Base-by-base conservation (phyloP, 768 basidiomycete genomes). In the Agrocybe chaxingu region DNA sequence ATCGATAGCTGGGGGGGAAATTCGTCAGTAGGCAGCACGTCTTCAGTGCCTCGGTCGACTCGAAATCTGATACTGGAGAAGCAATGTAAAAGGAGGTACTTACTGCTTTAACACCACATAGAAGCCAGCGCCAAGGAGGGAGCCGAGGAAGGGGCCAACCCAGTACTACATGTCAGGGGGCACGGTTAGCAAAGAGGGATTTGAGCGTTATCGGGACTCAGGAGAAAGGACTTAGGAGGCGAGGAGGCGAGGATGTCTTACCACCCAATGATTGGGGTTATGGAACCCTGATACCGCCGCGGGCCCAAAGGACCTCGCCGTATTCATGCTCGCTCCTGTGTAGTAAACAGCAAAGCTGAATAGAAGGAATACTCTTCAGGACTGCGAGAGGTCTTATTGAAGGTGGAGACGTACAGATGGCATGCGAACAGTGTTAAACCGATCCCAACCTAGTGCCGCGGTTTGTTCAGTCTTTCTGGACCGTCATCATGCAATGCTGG, bases 101-200 rank as follows among this genome's bases (percentile, higher is more conserved):
- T 47, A 68, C 72, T 69, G 66, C 61, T 87, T 87, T 51, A 87
- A 72, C 13, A 75, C 53, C 32, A 72, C 61, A 61, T 87, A 90
- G 57, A 88, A 74, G 5, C 59, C 73, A 11, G 78, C 71, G 31
- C 69, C 84, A 7, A 89, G 70, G 8, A 89, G 61, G 4, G 83
- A 75, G 30, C 88, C 87, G 16, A 89, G 70, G 47, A 77, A 77
- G 0, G 86, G 86, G 35, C 88, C 87, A 7, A 87, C 66, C 85
- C 85, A 86, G 59, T 85, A 85, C 82, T 86, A 24, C 3, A 24
- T 24, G 24, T 3, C 24, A 24, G 24, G 24, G 24, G 49, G 10
- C 19, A 48, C 8, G 12, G 12, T 8, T 33, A 30, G 32, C 13
- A 56, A 16, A 30, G 35, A 45, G 48, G 24, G 50, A 52, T 52